A percentile compares a stretch with the other conserved stretches of the same genome.
Conservation (phyloP, 495 filamentous ascomycete genomes). For the Penicillium desertorum region DNA sequence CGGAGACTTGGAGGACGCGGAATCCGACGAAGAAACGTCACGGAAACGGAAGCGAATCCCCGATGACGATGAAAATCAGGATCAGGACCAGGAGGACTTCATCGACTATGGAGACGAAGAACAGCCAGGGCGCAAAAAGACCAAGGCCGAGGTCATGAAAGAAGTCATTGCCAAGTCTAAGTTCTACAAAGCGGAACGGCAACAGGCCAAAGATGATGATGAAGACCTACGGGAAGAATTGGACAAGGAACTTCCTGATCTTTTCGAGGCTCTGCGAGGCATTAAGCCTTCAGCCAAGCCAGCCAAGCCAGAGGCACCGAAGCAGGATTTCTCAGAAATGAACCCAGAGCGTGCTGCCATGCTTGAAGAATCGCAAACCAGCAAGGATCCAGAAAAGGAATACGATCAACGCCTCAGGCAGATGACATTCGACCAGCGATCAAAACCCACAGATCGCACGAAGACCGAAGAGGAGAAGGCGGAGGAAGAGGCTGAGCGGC, state of each 20-base stretch:
- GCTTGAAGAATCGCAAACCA: constrained; percentile 61
- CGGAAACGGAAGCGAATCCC: constrained; percentile 61
- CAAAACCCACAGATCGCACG: constrained; percentile 79
- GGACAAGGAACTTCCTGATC: constrained; percentile 73
- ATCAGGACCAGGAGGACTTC: constrained; percentile 37
- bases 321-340: constrained; percentile 48
- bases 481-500: constrained; percentile 66
- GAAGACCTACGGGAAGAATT: constrained; percentile 82
- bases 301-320: constrained; percentile 39
- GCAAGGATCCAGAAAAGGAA: constrained; percentile 66
- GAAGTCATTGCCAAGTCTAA: constrained; percentile 98
- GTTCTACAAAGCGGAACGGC: constrained; percentile 86
- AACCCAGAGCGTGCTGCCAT: constrained; percentile 60
- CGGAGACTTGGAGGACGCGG: constrained; percentile 64
- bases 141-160: constrained; percentile 92
- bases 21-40: constrained; percentile 59
- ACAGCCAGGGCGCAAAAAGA: constrained; percentile 77
- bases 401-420: constrained; percentile 83
- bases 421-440: constrained; percentile 76
- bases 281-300: constrained; percentile 46
- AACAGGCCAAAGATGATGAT: constrained; percentile 90
- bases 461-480: constrained; percentile 89
- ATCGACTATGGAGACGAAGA: constrained; percentile 47
- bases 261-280: constrained; percentile 68
- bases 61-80: constrained; percentile 25